Base-by-base conservation (phyloP, 345 rosid species). In the Corchorus capsularis region DNA sequence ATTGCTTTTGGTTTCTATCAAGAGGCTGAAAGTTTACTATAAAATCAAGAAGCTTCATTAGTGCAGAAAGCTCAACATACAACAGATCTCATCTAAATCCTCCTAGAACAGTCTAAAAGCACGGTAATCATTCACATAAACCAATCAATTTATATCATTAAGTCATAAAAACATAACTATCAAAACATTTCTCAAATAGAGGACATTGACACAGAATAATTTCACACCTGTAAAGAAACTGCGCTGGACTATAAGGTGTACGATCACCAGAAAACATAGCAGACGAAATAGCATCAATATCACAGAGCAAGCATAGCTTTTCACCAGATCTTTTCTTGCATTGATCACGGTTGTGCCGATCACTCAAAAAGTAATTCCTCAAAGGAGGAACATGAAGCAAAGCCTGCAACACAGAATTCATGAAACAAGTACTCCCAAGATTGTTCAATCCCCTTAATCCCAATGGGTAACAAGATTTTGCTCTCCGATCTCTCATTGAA, bases 371-470 rank as follows among this genome's bases (percentile, higher is more conserved):
- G 83, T 90, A 93, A 82, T 89, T 89, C 70, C 90, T 80, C 75
- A 94, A 79, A 54, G 94, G 98, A 74, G 95, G 97, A 45, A 93
- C 89, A 80, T 94, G 98, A 53, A 93, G 85, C 86, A 93, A 84
- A 13, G 91, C 98, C 82, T 93, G 98, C 85, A 94, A 86, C 71
- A 93, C 94, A 60, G 97, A 92, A 76, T 93, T 94, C 98, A 93
- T 93, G 43, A 94, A 94, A 78, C 97, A 94, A 65, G 97, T 94
- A 57, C 91, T 93, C 20, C 98, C 98, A 59, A 94, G 61, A 61
- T 94, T 94, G 79, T 91, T 93, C 88, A 94, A 79, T 43, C 98
- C 98, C 63, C 98, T 84, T 71, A 94, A 81, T 1, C 98, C 98
- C 79, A 89, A 55, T 12, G 98, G 97, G 66, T 88, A 88, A 14